Evolutionary conservation across 352 stramenopile species (phyloP).

Genomic region (Phytophthora foliorum): DNA sequence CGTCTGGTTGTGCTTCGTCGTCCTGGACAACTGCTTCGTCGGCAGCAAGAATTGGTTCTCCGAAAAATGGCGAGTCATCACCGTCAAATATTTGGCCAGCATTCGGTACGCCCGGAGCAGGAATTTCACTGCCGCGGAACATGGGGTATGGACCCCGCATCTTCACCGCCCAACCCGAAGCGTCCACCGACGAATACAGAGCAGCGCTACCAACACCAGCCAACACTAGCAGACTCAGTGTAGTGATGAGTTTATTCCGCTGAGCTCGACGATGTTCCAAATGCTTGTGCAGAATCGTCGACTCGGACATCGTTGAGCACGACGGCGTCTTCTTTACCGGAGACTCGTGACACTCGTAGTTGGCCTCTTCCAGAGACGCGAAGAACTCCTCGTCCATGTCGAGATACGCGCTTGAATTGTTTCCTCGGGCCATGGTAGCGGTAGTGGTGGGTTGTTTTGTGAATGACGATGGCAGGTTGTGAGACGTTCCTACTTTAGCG

Average conservation of each 20-base stretch:
- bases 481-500: not conserved
- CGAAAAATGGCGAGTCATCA: slow-evolving; percentile 21
- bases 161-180: slow-evolving; percentile 12
- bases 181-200: slow-evolving; percentile 23
- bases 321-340: slow-evolving; percentile 17
- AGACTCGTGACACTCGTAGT: slow-evolving; percentile 42
- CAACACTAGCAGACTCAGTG: slow-evolving; percentile 25
- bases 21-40: not conserved
- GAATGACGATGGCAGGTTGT: slow-evolving; percentile 3
- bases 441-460: not conserved
- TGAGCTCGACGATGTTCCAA: slow-evolving; percentile 23
- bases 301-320: slow-evolving; percentile 25
- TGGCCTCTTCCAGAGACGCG: slow-evolving; percentile 30
- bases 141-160: slow-evolving; percentile 9
- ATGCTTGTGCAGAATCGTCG: slow-evolving; percentile 36
- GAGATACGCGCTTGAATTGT: slow-evolving; percentile 29
- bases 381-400: slow-evolving; percentile 50
- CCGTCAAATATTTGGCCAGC: slow-evolving; percentile 19
- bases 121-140: slow-evolving; percentile 17
- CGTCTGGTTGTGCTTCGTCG: slow-evolving; percentile 14
- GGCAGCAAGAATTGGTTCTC: slow-evolving; percentile 9
- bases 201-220: slow-evolving; percentile 18
- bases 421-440: slow-evolving; percentile 16
- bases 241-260: slow-evolving; percentile 32
- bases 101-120: not conserved